Evolutionary conservation across 163 green algal species (phyloP).

Genomic region (Chlorella variabilis): DNA sequence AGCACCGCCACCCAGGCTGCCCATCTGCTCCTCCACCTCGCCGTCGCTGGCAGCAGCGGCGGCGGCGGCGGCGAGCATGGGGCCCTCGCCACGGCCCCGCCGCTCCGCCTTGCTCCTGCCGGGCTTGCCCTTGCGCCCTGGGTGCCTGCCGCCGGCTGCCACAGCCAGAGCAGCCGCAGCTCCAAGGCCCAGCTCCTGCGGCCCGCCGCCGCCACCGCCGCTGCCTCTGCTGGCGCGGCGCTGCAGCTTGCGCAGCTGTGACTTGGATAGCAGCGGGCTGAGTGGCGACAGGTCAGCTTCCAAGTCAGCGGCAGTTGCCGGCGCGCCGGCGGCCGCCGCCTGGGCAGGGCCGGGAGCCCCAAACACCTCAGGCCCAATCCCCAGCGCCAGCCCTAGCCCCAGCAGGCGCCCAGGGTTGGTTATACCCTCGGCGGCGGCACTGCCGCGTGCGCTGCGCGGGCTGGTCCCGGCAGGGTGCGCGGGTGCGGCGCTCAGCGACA

Average conservation of each 20-base stretch:
- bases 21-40: not conserved
- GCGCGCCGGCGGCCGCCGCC: not conserved
- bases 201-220: not conserved
- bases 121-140: constrained; percentile 19
- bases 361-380: constrained; percentile 44
- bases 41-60: not conserved
- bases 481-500: not conserved
- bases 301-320: not conserved
- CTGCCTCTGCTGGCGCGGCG: constrained; percentile 8
- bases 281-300: constrained; percentile 25
- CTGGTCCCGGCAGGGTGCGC: not conserved
- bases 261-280: constrained; percentile 24
- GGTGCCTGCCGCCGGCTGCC: not conserved
- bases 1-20: not conserved
- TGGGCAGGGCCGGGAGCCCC: not conserved
- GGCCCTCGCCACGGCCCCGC: not conserved
- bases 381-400: constrained; percentile 42
- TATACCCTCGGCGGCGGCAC: constrained; percentile 31
- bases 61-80: not conserved
- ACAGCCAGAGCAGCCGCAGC: not conserved
- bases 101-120: constrained; percentile 34
- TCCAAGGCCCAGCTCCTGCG: too few relatives aligned
- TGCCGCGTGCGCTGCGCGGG: constrained; percentile 1
- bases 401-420: constrained; percentile 45
- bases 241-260: constrained; percentile 20